Base-by-base conservation (phyloP, 129 eudicot species). In the Flaveria bidentis region DNA sequence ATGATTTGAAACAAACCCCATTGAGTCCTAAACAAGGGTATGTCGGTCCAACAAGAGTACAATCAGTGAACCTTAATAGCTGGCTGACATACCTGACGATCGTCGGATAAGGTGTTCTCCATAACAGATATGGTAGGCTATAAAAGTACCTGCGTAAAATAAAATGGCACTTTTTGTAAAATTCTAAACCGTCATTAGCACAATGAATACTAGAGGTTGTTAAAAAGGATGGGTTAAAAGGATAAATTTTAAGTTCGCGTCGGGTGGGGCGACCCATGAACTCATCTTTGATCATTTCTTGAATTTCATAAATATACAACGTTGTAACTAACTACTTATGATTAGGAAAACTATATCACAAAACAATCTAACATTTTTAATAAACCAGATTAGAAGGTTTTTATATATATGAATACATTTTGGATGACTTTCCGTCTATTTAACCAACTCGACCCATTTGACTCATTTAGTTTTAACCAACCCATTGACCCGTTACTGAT, bases 51-150 rank as follows among this genome's bases (percentile, higher is more conserved):
- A 81, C 20, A 15, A 56, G 51, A 69, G 41, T 22, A 42, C n/a
- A 53, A 26, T 41, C 15, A 22, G 67, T 25, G 45, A 22, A 69
- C 25, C 3, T 56, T 51, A 72, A 69, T 23, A 53, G 73, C 72
- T 42, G 42, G 15, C n/a, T 14, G 75, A 65, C 76, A 4, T 83
- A 90, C 98, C 98, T 84, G 55, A 90, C 50, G 65, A 87, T 73
- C 6, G 87, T 80, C 9, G 98, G 96, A 56, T 80, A 93, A 42
- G 91, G 66, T n/a, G 98, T 87, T 81, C 86, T 89, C 98, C 98
- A 93, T 72, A 93, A 83, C 18, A 93, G 84, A 88, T 85, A 93
- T 2, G 98, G 98, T 56, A 93, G 33, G 84, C 88, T 85, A 74
- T 82, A 93, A 86, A 93, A 91, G 71, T 90, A 93, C 98, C 98